Percentiles rank a stretch among this genome's conserved stretches.
These are phyloP conservation scores for Rhododendron henanense DNA, from an alignment of 148 eudicot genomes.

Conservation along the genomic window DNA sequence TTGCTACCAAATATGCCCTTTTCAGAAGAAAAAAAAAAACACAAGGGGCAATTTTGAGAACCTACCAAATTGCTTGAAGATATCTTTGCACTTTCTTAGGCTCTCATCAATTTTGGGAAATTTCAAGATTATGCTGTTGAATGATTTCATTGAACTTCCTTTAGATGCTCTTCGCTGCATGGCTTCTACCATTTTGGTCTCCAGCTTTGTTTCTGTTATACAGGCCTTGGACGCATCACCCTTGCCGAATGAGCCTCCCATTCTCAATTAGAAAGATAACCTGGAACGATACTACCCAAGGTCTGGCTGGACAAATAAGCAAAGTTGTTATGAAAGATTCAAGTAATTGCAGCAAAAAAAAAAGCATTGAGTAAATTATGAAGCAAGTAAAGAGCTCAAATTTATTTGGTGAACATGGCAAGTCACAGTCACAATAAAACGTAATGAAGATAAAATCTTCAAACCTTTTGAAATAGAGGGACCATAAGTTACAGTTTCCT, in stretches of 20 bases:
- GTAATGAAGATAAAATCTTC: background rate
- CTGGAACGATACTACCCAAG: background rate
- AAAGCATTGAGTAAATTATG: background rate
- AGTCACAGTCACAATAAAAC: background rate
- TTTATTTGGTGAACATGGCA: background rate
- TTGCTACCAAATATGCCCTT: background rate
- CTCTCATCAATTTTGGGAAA: conserved; percentile 88
- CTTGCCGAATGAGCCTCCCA: conserved; percentile 63
- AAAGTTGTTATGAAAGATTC: background rate
- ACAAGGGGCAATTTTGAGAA: background rate
- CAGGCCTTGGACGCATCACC: conserved; percentile 34
- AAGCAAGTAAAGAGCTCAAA: background rate
- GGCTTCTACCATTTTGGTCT: conserved; percentile 72
- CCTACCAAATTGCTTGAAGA: conserved; percentile 72
- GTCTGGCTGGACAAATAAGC: background rate
- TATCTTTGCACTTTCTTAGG: conserved; percentile 73
- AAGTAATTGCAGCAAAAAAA: background rate
- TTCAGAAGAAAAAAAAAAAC: background rate
- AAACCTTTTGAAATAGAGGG: background rate
- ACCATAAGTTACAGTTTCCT: background rate
- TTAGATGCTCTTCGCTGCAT: conserved; percentile 60
- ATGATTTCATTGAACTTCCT: conserved; percentile 70
- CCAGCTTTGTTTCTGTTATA: conserved; percentile 66
- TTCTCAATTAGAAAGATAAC: conserved; percentile 23
- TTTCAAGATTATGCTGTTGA: conserved; percentile 72